Base-by-base conservation (phyloP, 345 rosid species). In the Acer negundo region DNA sequence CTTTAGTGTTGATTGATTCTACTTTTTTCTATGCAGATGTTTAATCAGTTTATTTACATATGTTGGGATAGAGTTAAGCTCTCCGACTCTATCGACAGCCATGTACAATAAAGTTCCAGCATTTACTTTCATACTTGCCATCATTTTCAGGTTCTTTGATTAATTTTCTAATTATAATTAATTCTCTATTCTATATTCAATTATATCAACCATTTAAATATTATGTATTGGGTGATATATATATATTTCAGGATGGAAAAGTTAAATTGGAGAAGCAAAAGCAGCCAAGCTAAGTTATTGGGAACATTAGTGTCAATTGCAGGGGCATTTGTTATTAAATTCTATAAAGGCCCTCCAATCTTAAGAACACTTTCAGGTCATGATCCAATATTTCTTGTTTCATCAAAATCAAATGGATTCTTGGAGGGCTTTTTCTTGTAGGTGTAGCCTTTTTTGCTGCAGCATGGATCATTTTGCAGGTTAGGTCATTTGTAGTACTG, bases 261-360 rank as follows among this genome's bases (percentile, higher is more conserved):
- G 58, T 77, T 90, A 2, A 78, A 85, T 51, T 75, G 83, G 84
- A 84, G 86, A 83, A 84, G 78, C 81, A 77, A 40, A 55, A 87
- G 88, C 80, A 79, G 88, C 85, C 68, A 81, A 70, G 93, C 92
- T 17, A 94, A 91, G 83, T 65, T 81, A 3, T 61, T 79, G 13
- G 97, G 97, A 46, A 90, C 97, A 6, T 7, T 85, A 58, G 82
- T 87, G 46, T 89, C 92, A 0, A 85, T 89, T 28, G 40, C 74
- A 13, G 95, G 95, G 22, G 95, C 95, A 73, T 87, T 94, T 22
- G 74, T 86, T 20, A 87, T 87, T 38, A 91, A 92, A 62, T 88
- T 86, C 35, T 89, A 90, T 79, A 81, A 89, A 76, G 97, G 97
- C 3, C 89, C 89, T 22, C 10, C 81, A 83, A 62, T 59, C n/a